Evolutionary conservation across 2,329 filamentous ascomycete genomes (phyloP), one percentile per base, ranked within the genome.

Genomic region (Aspergillus candidus): DNA sequence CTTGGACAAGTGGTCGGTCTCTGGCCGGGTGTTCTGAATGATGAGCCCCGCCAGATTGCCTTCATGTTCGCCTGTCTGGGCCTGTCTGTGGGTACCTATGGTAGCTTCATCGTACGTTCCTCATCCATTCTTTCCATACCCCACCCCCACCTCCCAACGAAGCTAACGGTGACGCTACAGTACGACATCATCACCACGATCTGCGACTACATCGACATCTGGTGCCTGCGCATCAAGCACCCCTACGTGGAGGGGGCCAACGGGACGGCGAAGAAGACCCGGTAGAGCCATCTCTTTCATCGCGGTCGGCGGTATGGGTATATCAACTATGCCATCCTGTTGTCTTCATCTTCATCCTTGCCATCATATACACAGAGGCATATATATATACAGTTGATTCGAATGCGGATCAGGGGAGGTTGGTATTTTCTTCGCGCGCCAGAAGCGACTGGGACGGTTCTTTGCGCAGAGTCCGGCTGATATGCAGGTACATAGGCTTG

Each of bases 191-290:
- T 98, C 54, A 88, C 93, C 47, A 94, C 88, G 27, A 97, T 98
- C 57, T 98, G 93, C 70, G 93, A 98, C 66, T 95, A 94, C 65
- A 76, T 97, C 49, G 93, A 98, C 64, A 98, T 98, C 55, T 97
- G 89, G 88, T 98, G 93, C 64, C 74, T 98, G 64, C 94, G 87
- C 1, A 98, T 98, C 72, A 98, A 98, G 78, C 83, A 97, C 58
- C 80, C 80, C 1, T 74, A 75, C 48, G 62, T 72, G 31, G 72
- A 74, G 44, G 65, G 60, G 35, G 56, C 65, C 5, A 49, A 57
- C 34, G 43, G 35, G 17, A 42, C 49, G 33, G 48, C 49, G 13
- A 65, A 65, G 51, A 65, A 65, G 49, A 53, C 49, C 33, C 43
- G 43, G 38, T 61, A 53, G 48, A 43, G 31, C 37, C 11, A 38